These are phyloP conservation scores for Solanum medicagineum DNA, from an alignment of 257 asterid species.

Conservation along the genomic window DNA sequence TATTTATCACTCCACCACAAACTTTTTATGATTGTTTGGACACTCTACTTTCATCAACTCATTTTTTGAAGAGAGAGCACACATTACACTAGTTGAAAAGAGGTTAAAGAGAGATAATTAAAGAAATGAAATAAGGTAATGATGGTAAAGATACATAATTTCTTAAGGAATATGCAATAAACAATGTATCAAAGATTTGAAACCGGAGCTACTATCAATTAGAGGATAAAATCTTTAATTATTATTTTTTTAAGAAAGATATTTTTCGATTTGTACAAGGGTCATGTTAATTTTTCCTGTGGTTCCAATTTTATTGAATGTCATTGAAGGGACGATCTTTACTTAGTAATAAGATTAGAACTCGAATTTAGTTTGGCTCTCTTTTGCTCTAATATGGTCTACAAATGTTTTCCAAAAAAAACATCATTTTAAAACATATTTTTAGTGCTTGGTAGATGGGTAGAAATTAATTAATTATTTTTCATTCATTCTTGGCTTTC, in stretches of 20 bases:
- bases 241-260: background rate
- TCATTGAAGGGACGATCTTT: background rate
- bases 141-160: too few relatives aligned
- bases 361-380: background rate
- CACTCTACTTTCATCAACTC: too few relatives aligned
- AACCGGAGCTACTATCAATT: too few relatives aligned
- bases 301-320: background rate
- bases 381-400: background rate
- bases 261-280: background rate
- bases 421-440: background rate
- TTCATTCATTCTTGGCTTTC: background rate
- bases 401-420: background rate
- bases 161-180: too few relatives aligned
- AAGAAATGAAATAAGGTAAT: too few relatives aligned
- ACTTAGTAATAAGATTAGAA: background rate
- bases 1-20: too few relatives aligned
- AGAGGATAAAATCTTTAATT: background rate
- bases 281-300: background rate
- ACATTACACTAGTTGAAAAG: too few relatives aligned
- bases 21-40: too few relatives aligned
- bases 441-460: background rate
- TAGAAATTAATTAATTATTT: background rate
- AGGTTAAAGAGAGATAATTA: too few relatives aligned
- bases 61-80: too few relatives aligned
- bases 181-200: too few relatives aligned